Percentiles rank a stretch among this genome's conserved stretches.
phyloP scores from a whole-genome alignment of 140 eudicot genomes.

The Flaveria floridana region DNA sequence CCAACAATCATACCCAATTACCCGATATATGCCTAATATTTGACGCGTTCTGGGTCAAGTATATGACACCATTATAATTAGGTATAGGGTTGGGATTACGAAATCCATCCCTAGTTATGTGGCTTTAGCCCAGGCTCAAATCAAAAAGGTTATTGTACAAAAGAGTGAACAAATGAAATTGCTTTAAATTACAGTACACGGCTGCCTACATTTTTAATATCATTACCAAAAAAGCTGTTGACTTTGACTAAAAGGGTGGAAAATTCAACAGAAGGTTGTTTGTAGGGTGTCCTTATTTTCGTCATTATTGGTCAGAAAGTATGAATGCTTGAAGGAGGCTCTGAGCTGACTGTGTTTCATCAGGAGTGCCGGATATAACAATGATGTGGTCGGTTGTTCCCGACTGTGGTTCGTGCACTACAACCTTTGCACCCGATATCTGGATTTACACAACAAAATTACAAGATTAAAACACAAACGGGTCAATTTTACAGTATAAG shows the following conservation, averaged over 20 bases:
- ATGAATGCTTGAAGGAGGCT: slow-evolving; percentile 92
- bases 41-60: no score
- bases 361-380: slow-evolving; percentile 75
- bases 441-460: slow-evolving; percentile 30
- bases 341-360: slow-evolving; percentile 79
- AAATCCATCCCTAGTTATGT: no score
- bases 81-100: no score
- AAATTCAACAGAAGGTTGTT: neutral
- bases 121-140: no score
- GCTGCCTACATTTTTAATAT: neutral
- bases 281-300: neutral
- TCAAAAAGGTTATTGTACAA: neutral
- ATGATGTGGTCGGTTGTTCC: slow-evolving; percentile 55
- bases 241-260: neutral
- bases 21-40: no score
- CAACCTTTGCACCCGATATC: slow-evolving; percentile 93
- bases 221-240: slow-evolving; percentile 10
- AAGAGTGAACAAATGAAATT: neutral
- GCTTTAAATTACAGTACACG: slow-evolving; percentile 6
- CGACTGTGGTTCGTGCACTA: slow-evolving; percentile 53
- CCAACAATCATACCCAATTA: no score
- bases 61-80: no score
- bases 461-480: neutral
- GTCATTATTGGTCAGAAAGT: slow-evolving; percentile 59
- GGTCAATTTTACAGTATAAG: slow-evolving; percentile 8